phyloP scores from a whole-genome alignment of 768 basidiomycete species.

The Hericium coralloides region DNA sequence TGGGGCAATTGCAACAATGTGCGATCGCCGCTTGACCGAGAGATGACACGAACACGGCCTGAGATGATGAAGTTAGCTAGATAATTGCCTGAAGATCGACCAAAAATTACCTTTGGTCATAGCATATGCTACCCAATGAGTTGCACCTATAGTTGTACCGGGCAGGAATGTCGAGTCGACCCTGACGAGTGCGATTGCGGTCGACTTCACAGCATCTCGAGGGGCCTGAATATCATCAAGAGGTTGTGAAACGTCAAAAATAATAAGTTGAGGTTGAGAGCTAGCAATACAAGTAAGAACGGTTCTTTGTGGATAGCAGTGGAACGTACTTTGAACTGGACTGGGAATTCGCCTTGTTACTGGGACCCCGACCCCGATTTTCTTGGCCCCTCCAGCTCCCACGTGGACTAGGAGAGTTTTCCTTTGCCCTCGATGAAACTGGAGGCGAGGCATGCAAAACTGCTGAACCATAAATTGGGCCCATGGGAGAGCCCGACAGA shows the following conservation, averaged over 20 bases:
- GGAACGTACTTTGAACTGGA: conserved; percentile 47
- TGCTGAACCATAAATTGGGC: conserved; percentile 17
- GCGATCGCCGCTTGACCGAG: conserved; percentile 80
- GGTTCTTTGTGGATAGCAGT: neutral
- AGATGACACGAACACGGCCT: conserved; percentile 84
- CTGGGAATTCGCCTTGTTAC: conserved; percentile 37
- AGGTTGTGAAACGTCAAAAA: conserved; percentile 67
- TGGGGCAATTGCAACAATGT: conserved; percentile 68
- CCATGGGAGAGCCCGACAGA: conserved; percentile 41
- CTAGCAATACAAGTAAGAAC: conserved; percentile 23
- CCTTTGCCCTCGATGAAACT: conserved; percentile 47
- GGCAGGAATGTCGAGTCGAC: conserved; percentile 79
- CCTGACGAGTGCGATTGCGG: conserved; percentile 81
- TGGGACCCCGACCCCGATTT: conserved; percentile 28
- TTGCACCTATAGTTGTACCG: conserved; percentile 83
- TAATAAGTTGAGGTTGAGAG: conserved; percentile 54
- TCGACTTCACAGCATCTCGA: conserved; percentile 75
- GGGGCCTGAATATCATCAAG: conserved; percentile 71
- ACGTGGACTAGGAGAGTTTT: conserved; percentile 59
- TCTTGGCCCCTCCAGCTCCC: conserved; percentile 30
- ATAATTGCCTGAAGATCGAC: neutral
- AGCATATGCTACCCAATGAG: conserved; percentile 88
- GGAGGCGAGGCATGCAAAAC: conserved; percentile 26
- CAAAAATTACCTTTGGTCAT: conserved; percentile 64
- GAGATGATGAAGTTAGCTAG: neutral